Evolutionary conservation across 768 basidiomycete genomes (phyloP), one percentile per base, ranked within the genome.

Genomic region (Lyophyllum semitale): DNA sequence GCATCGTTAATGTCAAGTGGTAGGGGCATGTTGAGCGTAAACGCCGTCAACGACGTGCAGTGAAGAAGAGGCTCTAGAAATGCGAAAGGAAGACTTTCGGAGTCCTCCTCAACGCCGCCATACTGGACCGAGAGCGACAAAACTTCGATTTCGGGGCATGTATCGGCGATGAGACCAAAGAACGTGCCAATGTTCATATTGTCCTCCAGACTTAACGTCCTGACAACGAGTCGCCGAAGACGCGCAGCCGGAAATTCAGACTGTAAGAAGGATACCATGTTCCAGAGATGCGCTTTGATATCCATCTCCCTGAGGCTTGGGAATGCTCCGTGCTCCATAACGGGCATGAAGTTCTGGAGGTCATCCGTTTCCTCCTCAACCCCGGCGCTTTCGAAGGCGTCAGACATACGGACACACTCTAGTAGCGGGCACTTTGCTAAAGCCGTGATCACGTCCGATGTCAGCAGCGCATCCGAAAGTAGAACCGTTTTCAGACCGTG

Each of bases 261-360:
- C 27, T 46, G 54, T 22, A 60, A 27, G 38, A 56, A 53, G 1
- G 23, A 48, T 3, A 32, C 23, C 26, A 56, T 48, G 29, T 56
- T 56, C 54, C 54, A 53, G 22, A 56, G 52, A 45, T 56, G 51
- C 9, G 59, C 59, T 38, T 41, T 53, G n/a, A 60, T 38, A 17
- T 47, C n/a, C 30, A 60, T 45, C 23, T 40, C 46, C 27, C 13
- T 41, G 40, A 59, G 49, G 42, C 37, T 42, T 22, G 53, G 58
- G 41, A 59, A 59, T 4, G 45, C 49, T 25, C 54, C 54, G 9
- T 33, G 38, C 8, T 44, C 50, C 8, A 59, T 17, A 11, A 48
- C 49, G 9, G 58, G 58, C 54, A 59, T 59, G 50, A 51, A 55
- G 29, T 59, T 55, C 43, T 59, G 42, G 26, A 59, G 50, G 49